Evolutionary conservation across 352 stramenopile genomes (phyloP).

Genomic region (Pythium myriotylum): DNA sequence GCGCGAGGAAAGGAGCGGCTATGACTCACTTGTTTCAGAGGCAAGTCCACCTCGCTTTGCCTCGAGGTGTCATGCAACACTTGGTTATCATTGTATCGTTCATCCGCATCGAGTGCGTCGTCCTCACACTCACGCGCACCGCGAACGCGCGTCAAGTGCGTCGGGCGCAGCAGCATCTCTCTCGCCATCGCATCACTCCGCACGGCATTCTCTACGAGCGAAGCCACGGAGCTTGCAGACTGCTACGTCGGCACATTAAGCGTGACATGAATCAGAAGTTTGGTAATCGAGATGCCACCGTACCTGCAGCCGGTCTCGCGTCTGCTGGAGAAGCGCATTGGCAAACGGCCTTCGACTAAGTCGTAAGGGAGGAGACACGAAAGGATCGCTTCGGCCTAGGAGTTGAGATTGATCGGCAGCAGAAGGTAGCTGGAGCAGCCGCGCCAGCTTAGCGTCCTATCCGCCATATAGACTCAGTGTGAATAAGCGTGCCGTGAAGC

Average conservation of each 20-base stretch:
- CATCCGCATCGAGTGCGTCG: not conserved
- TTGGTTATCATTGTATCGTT: constrained; percentile 8
- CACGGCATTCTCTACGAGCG: constrained; percentile 27
- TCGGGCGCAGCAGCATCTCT: constrained; percentile 41
- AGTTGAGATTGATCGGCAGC: not conserved
- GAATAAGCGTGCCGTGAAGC: not conserved
- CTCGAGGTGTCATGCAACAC: no score
- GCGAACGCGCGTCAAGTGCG: constrained; percentile 7
- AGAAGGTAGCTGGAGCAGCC: constrained; percentile 17
- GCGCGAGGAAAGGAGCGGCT: not conserved
- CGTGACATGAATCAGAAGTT: not conserved
- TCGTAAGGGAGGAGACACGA: not conserved
- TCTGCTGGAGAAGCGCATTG: constrained; percentile 1
- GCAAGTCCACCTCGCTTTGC: constrained; percentile 3
- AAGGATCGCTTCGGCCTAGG: not conserved
- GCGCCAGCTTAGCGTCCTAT: constrained; percentile 26
- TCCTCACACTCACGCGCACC: constrained; percentile 12
- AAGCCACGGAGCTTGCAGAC: not conserved
- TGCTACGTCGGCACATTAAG: not conserved
- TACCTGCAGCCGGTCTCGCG: constrained; percentile 42
- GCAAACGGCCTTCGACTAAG: constrained; percentile 1
- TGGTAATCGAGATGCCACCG: not conserved
- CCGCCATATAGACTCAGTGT: not conserved
- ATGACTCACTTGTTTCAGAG: constrained; percentile 2
- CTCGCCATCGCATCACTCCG: constrained; percentile 40